phyloP scores from a whole-genome alignment of 805 yeast species.

The Pichia nakasei region DNA sequence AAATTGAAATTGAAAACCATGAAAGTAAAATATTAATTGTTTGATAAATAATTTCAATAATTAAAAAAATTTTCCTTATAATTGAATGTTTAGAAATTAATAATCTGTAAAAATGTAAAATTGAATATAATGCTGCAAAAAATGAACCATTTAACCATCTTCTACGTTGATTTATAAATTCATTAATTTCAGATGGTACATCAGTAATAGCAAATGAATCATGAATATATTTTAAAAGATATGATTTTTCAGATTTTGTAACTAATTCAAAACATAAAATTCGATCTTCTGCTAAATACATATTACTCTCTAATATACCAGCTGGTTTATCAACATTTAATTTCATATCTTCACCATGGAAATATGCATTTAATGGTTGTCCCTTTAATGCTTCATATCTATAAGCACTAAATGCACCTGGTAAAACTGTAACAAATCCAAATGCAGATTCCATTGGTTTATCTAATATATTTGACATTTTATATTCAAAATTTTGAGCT shows the following conservation, averaged over 20 bases:
- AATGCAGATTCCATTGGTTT: conserved; percentile 91
- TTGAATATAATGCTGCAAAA: conserved; percentile 85
- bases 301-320: conserved; percentile 88
- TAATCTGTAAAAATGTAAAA: conserved; percentile 64
- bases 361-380: conserved; percentile 77
- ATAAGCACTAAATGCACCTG: conserved; percentile 95
- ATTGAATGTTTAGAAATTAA: conserved; percentile 70
- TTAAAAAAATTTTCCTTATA: conserved; percentile 57
- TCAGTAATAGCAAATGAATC: conserved; percentile 89
- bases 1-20: conserved; percentile 86
- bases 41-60: conserved; percentile 74
- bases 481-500: conserved; percentile 94
- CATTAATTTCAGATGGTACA: conserved; percentile 85
- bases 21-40: conserved; percentile 64
- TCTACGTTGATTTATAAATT: conserved; percentile 82
- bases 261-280: conserved; percentile 91
- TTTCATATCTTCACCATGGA: conserved; percentile 85
- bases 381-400: conserved; percentile 74
- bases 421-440: conserved; percentile 88
- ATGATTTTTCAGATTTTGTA: conserved; percentile 61
- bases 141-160: conserved; percentile 97
- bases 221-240: conserved; percentile 77
- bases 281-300: conserved; percentile 96
- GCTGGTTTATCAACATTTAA: conserved; percentile 43
- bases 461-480: conserved; percentile 87